Conservation (phyloP, 352 stramenopile genomes). For the Thalassiosira oceanica region DNA sequence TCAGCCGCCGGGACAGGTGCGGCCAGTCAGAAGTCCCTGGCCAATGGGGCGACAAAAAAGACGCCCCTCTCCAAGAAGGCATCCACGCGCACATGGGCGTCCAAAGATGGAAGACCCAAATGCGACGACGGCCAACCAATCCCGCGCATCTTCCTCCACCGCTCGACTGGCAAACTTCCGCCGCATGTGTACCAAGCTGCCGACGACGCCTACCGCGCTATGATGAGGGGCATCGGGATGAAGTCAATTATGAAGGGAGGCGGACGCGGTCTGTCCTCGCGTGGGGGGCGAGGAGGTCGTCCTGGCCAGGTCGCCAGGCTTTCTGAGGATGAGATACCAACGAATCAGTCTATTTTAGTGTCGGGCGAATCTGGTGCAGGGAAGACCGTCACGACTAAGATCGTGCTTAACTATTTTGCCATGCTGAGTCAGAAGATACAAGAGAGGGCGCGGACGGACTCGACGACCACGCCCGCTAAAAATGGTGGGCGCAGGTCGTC, state of each 20-base stretch:
- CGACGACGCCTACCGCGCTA: slow-evolving; percentile 64
- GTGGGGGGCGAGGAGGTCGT: neutral
- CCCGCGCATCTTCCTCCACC: slow-evolving; percentile 20
- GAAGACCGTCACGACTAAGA: slow-evolving; percentile 95
- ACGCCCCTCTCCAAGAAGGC: neutral
- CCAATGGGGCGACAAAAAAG: neutral
- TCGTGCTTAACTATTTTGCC: slow-evolving; percentile 94
- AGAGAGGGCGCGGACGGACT: slow-evolving; percentile 89
- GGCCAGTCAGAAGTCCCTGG: neutral
- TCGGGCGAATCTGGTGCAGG: slow-evolving; percentile 91
- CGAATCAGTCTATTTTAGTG: slow-evolving; percentile 85
- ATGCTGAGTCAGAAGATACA: slow-evolving; percentile 36
- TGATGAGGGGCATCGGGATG: slow-evolving; percentile 63
- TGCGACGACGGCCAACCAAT: slow-evolving; percentile 35
- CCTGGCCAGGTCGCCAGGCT: neutral
- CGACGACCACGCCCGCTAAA: slow-evolving; percentile 86
- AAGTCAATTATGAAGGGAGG: slow-evolving; percentile 13
- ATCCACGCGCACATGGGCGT: neutral
- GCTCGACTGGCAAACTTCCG: slow-evolving; percentile 36
- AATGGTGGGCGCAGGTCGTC: slow-evolving; percentile 1
- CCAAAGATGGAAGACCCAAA: too few relatives aligned
- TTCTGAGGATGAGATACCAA: slow-evolving; percentile 17
- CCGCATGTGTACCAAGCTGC: slow-evolving; percentile 68
- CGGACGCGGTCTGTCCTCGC: neutral
- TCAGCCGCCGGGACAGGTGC: neutral